Percentiles rank a stretch among this genome's conserved stretches.
These are phyloP conservation scores for Trichoderma atrobrunneum DNA, from an alignment of 2,329 filamentous ascomycete genomes.

Conservation along the genomic window DNA sequence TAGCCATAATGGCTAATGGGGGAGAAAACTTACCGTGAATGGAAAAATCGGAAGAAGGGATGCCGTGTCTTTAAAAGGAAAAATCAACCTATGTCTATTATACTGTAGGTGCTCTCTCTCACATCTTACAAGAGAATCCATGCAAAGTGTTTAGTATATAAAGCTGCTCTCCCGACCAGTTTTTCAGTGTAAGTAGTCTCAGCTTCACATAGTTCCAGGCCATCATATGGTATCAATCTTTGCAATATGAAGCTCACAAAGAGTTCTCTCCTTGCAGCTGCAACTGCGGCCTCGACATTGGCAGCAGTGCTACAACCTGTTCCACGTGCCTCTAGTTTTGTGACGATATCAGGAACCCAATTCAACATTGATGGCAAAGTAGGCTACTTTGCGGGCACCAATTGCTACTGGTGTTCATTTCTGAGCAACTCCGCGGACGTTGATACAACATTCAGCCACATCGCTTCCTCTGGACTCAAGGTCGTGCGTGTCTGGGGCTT, in stretches of 20 bases:
- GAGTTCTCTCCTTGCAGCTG: not conserved
- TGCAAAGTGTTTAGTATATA: not conserved
- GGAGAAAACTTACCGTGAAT: not conserved
- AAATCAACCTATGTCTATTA: not conserved
- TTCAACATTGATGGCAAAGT: slow-evolving; percentile 46
- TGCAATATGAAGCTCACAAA: slow-evolving; percentile 6
- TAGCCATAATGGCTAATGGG: not conserved
- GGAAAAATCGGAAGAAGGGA: not conserved
- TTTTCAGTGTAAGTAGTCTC: not conserved
- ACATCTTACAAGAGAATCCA: not conserved
- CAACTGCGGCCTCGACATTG: not conserved
- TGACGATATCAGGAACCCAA: slow-evolving; percentile 28
- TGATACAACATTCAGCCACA: slow-evolving; percentile 49
- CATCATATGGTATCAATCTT: not conserved
- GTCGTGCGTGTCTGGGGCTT: slow-evolving; percentile 62
- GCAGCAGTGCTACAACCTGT: not conserved
- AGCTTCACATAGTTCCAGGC: not conserved
- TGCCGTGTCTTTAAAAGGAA: not conserved
- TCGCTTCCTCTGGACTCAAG: slow-evolving; percentile 51
- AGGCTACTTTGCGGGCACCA: slow-evolving; percentile 52
- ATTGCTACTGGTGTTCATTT: slow-evolving; percentile 57
- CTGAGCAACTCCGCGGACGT: slow-evolving; percentile 53
- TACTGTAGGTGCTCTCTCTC: not conserved
- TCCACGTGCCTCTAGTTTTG: slow-evolving; percentile 22
- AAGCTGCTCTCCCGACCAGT: not conserved